phyloP scores from a whole-genome alignment of 768 basidiomycete genomes.

The Pisolithus marmoratus region DNA sequence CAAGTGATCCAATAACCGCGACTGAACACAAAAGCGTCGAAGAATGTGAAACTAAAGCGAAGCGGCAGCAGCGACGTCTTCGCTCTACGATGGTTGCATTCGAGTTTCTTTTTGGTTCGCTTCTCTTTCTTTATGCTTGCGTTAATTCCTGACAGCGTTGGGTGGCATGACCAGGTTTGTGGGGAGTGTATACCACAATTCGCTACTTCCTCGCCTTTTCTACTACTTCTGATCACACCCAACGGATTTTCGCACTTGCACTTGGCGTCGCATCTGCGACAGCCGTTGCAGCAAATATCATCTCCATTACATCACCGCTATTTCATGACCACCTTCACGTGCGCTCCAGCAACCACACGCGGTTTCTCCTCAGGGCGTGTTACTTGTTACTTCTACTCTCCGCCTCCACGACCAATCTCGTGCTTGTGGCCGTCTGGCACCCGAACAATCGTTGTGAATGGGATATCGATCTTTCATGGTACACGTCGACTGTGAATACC shows the following conservation, averaged over 20 bases:
- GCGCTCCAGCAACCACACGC: conserved; percentile 8
- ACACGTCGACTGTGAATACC: conserved; percentile 28
- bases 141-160: neutral
- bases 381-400: conserved; percentile 44
- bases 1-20: conserved; percentile 26
- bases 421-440: conserved; percentile 50
- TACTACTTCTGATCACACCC: conserved; percentile 37
- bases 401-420: conserved; percentile 52
- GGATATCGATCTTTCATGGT: conserved; percentile 68
- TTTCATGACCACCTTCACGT: conserved; percentile 21
- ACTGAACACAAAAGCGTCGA: conserved; percentile 26
- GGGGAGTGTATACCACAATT: conserved; percentile 56
- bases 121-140: conserved; percentile 1
- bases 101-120: conserved; percentile 33
- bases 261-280: conserved; percentile 20
- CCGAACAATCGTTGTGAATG: conserved; percentile 47
- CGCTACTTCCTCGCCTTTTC: conserved; percentile 63
- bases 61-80: conserved; percentile 33
- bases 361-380: conserved; percentile 32
- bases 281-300: conserved; percentile 19
- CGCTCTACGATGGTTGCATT: conserved; percentile 23
- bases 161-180: conserved; percentile 36
- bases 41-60: conserved; percentile 24
- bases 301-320: conserved; percentile 37
- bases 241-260: conserved; percentile 31